Conservation (phyloP, 441 rosid species). For the Dalechampia spathulata region DNA sequence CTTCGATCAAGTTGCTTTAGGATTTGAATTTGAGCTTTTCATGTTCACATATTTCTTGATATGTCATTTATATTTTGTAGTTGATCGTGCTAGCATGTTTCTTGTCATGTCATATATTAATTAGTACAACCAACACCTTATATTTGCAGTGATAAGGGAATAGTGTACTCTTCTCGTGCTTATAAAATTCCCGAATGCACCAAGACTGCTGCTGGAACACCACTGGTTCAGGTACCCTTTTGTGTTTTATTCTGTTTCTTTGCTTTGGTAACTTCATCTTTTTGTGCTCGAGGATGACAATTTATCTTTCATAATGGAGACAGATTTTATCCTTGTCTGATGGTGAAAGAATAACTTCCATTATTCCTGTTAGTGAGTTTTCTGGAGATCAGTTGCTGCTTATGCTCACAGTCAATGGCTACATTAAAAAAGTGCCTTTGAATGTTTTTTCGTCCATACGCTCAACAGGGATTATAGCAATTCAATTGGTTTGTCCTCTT, state of each 20-base stretch:
- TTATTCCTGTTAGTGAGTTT: conserved; percentile 86
- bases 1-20: not conserved
- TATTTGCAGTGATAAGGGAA: conserved; percentile 69
- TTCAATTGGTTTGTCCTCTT: conserved; percentile 68
- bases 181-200: conserved; percentile 91
- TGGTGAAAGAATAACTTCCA: conserved; percentile 93
- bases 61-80: not conserved
- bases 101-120: not conserved
- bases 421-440: conserved; percentile 89
- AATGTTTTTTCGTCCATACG: conserved; percentile 80
- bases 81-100: not conserved
- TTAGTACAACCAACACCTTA: conserved; percentile 5
- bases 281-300: conserved; percentile 11
- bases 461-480: conserved; percentile 94
- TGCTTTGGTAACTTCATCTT: conserved; percentile 2
- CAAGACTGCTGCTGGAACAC: conserved; percentile 89
- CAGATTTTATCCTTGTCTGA: conserved; percentile 83
- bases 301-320: conserved; percentile 19
- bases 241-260: conserved; percentile 7
- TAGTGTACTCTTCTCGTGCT: conserved; percentile 94
- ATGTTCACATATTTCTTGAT: not conserved
- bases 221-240: conserved; percentile 72
- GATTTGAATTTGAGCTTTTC: not conserved
- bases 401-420: conserved; percentile 94
- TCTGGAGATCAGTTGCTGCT: conserved; percentile 71